A percentile compares a stretch with the other conserved stretches of the same genome.
Conservation (phyloP, 257 asterid species). For the Jacaranda mimosifolia region DNA sequence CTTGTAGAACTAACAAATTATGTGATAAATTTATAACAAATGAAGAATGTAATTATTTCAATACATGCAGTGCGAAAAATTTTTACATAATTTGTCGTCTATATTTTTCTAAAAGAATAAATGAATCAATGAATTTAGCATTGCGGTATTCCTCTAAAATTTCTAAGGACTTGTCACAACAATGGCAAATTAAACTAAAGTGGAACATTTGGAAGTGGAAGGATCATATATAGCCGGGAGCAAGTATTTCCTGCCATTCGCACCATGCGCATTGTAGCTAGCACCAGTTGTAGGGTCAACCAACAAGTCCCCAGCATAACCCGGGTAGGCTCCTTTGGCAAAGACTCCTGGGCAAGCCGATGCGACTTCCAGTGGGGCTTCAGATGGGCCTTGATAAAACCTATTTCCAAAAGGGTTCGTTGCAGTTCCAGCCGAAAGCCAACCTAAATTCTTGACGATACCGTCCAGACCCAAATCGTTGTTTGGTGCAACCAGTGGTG, state of each 20-base stretch:
- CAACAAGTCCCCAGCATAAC: constrained; percentile 54
- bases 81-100: no score
- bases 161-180: no score
- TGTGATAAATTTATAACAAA: no score
- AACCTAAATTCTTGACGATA: constrained; percentile 49
- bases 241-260: constrained; percentile 48
- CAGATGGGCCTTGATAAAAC: constrained; percentile 54
- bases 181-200: no score
- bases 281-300: constrained; percentile 50
- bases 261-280: constrained; percentile 61
- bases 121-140: no score
- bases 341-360: constrained; percentile 61
- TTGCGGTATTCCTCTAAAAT: no score
- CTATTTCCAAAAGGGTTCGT: constrained; percentile 38
- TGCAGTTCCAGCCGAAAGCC: constrained; percentile 49
- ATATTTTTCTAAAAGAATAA: no score
- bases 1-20: no score
- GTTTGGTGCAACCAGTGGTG: constrained; percentile 57
- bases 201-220: no score
- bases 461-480: constrained; percentile 62
- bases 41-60: no score
- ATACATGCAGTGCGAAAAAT: no score
- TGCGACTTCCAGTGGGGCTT: constrained; percentile 58
- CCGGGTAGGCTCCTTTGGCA: constrained; percentile 59
- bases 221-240: constrained; percentile 44